Percentiles rank a stretch among this genome's conserved stretches.
Evolutionary conservation across 345 rosid species (phyloP).

Genomic region (Citrus hindsii): DNA sequence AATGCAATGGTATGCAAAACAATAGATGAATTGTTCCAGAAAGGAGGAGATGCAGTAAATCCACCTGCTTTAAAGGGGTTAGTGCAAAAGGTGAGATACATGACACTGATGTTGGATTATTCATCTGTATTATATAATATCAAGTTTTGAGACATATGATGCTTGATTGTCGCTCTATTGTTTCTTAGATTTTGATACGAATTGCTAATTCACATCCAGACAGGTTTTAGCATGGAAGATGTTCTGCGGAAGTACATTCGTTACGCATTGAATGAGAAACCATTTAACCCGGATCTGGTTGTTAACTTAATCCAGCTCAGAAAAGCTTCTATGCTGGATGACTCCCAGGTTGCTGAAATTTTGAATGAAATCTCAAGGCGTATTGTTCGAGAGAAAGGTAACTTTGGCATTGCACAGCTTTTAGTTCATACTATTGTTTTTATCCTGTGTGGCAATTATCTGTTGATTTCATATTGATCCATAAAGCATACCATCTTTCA

Average conservation of each 20-base stretch:
- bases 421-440: neutral
- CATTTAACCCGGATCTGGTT: slow-evolving; percentile 76
- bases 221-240: slow-evolving; percentile 90
- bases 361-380: slow-evolving; percentile 78
- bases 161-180: neutral
- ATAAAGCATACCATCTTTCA: neutral
- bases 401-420: neutral
- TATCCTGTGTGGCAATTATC: neutral
- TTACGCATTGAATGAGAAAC: slow-evolving; percentile 86
- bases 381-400: slow-evolving; percentile 86
- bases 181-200: slow-evolving; percentile 31
- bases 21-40: slow-evolving; percentile 64
- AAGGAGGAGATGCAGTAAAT: slow-evolving; percentile 46
- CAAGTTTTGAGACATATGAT: neutral
- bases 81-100: slow-evolving; percentile 57
- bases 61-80: slow-evolving; percentile 50
- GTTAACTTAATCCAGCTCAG: slow-evolving; percentile 65
- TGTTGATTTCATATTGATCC: neutral
- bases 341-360: slow-evolving; percentile 65
- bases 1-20: slow-evolving; percentile 76
- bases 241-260: slow-evolving; percentile 84
- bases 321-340: slow-evolving; percentile 68
- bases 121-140: neutral
- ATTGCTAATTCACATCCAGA: slow-evolving; percentile 54
- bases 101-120: neutral